Conservation (phyloP, 2,329 filamentous ascomycete genomes). For the Exophiala mesophila region DNA sequence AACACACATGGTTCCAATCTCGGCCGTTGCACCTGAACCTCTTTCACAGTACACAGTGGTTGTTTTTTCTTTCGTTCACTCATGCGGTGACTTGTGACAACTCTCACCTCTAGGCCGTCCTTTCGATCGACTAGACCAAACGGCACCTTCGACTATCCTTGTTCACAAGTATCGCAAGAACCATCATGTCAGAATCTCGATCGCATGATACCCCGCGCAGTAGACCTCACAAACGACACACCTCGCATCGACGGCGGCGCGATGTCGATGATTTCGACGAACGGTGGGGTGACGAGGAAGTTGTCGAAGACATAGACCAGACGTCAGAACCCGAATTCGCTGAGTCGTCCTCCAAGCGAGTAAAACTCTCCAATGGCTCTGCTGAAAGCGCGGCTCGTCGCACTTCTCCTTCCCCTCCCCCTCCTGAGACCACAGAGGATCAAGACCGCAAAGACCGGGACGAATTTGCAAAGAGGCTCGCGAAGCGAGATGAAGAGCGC, state of each 20-base stretch:
- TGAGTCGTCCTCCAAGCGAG: constrained; percentile 66
- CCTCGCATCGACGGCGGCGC: constrained; percentile 16
- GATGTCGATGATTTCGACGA: constrained; percentile 59
- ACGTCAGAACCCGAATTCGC: constrained; percentile 40
- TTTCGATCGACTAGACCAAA: too few species aligned
- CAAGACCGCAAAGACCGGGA: constrained; percentile 71
- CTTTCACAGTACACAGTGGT: too few species aligned
- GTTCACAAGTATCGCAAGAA: too few species aligned
- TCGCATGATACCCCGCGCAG: constrained; percentile 15
- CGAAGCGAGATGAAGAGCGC: constrained; percentile 64
- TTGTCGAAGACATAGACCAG: constrained; percentile 44
- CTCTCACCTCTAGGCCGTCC: too few species aligned
- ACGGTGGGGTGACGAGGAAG: constrained; percentile 76
- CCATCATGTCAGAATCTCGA: constrained; percentile 20
- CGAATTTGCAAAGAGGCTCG: constrained; percentile 71
- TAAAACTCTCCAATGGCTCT: constrained; percentile 58
- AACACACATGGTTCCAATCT: too few species aligned
- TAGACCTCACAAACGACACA: constrained; percentile 18
- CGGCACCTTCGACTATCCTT: too few species aligned
- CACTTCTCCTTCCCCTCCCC: constrained; percentile 29
- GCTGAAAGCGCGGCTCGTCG: constrained; percentile 28
- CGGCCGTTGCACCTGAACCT: too few species aligned
- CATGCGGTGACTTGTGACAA: too few species aligned
- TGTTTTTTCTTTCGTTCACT: too few species aligned
- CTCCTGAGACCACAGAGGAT: constrained; percentile 47